A percentile compares a stretch with the other conserved stretches of the same genome.
Evolutionary conservation across 225 moss, liverwort and hornwort genomes (phyloP).

Genomic region (Physcomitrellopsis africana): DNA sequence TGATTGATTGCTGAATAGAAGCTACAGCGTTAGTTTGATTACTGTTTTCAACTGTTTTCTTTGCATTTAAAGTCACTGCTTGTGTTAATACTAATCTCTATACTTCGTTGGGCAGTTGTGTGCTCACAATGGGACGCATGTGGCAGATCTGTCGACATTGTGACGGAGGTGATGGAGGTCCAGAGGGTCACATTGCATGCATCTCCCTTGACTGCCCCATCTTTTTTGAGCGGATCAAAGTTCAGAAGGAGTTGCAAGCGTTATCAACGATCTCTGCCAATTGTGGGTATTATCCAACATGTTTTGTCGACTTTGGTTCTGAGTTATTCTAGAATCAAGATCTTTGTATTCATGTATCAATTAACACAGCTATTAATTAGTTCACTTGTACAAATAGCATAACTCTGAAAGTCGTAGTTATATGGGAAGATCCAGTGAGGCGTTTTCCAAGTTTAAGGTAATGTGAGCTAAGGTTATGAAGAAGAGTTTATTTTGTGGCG

Average conservation of each 20-base stretch:
- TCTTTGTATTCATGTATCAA: slow-evolving; percentile 24
- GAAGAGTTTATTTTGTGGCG: not conserved
- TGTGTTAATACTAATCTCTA: not conserved
- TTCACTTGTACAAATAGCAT: slow-evolving; percentile 7
- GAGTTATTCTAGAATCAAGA: slow-evolving; percentile 62
- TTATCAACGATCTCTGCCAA: slow-evolving; percentile 73
- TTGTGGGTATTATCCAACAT: slow-evolving; percentile 75
- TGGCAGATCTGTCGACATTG: slow-evolving; percentile 92
- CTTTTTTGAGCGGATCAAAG: slow-evolving; percentile 87
- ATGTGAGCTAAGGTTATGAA: not conserved
- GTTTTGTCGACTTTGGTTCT: slow-evolving; percentile 54
- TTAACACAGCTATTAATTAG: slow-evolving; percentile 1
- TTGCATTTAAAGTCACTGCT: not conserved
- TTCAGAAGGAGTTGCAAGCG: slow-evolving; percentile 78
- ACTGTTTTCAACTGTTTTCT: not conserved
- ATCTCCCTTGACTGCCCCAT: slow-evolving; percentile 86
- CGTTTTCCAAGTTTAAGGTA: not conserved
- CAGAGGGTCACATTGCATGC: slow-evolving; percentile 66
- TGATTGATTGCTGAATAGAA: slow-evolving; percentile 5
- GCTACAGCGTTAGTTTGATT: not conserved
- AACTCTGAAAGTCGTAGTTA: not conserved
- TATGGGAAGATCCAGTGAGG: not conserved
- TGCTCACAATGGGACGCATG: slow-evolving; percentile 19
- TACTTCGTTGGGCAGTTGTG: slow-evolving; percentile 7
- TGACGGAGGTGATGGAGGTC: slow-evolving; percentile 77